These are phyloP conservation scores for Beauveria bassiana DNA, from an alignment of 2,329 filamentous ascomycete species.

Conservation along the genomic window DNA sequence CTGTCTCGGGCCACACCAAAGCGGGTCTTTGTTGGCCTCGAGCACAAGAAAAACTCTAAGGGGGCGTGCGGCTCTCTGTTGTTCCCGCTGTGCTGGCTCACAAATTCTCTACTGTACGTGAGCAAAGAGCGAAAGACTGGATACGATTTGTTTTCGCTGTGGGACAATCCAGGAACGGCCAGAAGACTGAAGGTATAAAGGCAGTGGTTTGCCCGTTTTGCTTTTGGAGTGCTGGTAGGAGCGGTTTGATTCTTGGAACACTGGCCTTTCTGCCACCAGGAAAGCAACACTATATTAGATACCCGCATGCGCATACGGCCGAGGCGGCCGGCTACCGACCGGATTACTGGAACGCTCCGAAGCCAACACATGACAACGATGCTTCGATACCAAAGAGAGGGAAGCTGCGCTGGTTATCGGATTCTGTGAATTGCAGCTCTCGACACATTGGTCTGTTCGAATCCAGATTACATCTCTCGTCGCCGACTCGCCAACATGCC, in stretches of 20 bases:
- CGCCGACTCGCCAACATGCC: background rate
- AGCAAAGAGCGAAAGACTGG: constrained; percentile 8
- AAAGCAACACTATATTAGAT: background rate
- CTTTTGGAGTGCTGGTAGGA: background rate
- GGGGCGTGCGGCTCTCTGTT: constrained; percentile 2
- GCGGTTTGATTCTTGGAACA: background rate
- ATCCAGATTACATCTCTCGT: background rate
- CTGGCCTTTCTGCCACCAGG: background rate
- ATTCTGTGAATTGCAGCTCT: background rate
- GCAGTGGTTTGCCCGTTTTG: constrained; percentile 3
- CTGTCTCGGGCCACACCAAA: constrained; percentile 4
- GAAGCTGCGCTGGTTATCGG: background rate
- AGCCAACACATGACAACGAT: background rate
- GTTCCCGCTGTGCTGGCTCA: background rate
- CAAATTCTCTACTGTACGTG: background rate
- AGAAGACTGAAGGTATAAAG: constrained; percentile 10
- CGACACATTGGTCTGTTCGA: background rate
- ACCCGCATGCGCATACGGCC: background rate
- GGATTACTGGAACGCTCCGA: constrained; percentile 1
- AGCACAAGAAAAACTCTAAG: background rate
- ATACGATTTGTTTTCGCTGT: constrained; percentile 9
- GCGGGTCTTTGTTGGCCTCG: constrained; percentile 7
- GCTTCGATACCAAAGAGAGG: background rate
- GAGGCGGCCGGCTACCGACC: constrained; percentile 9
- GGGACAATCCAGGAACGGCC: constrained; percentile 9